Base-by-base conservation (phyloP, 2,329 filamentous ascomycete species). In the Arthrinium puccinioides region DNA sequence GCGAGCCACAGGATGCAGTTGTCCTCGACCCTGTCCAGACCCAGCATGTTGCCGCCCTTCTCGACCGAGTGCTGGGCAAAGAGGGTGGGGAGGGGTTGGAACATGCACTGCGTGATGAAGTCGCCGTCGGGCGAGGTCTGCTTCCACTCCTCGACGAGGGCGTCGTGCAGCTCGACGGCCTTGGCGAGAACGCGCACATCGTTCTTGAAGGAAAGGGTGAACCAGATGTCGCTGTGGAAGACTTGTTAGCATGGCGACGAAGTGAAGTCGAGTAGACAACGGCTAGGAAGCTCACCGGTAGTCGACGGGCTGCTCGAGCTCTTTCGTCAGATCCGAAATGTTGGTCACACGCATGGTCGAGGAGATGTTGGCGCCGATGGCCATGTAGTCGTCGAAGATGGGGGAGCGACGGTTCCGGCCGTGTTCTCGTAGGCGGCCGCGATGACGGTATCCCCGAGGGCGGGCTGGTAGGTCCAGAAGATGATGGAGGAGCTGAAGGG, bases 41-140 rank as follows among this genome's bases (percentile, higher is more conserved):
- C 60, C 19, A 67, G 50, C 32, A 67, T 55, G 43, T 63, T 64
- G 25, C 60, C 62, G 20, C 65, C 60, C 35, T 54, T 58, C 21
- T 52, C 51, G 5, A 43, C 42, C 20, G 58, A 60, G 9, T 60
- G 46, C 32, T 55, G 44, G 30, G 50, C 52, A 41, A 60, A 56
- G 3, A 60, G 46, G n/a, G 56, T 54, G 18, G 41, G 36, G 8
- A 48, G 21, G n/a, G 44, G 45, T 24, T 46, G 45, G 7, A 44
- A 18, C 11, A 46, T 34, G 32, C 44, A 32, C 9, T 28, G 30
- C 5, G 42, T 37, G 11, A 15, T 24, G 27, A 49, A 47, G 20
- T 43, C 37, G 11, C 32, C 34, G 18, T 42, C 37, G 13, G 41
- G 40, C 11, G 46, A 39, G 9, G 26, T 21, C n/a, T 25, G 30